A percentile compares a stretch with the other conserved stretches of the same genome.
These are phyloP conservation scores for Austroboletus eburneus DNA, from an alignment of 768 basidiomycete species.

Conservation along the genomic window DNA sequence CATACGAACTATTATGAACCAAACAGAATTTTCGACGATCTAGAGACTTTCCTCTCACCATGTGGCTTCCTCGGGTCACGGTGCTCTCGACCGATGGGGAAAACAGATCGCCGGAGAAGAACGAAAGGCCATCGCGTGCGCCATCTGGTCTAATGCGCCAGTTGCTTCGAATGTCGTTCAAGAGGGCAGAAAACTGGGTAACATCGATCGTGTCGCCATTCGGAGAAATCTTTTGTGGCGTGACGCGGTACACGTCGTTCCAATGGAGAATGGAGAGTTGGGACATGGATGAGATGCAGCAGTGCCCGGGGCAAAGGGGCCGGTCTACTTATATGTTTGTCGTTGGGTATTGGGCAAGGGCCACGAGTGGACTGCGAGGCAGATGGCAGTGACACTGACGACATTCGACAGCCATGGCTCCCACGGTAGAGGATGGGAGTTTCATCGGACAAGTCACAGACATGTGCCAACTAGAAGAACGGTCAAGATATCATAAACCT, in stretches of 20 bases:
- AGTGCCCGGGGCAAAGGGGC: background rate
- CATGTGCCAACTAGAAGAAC: too few relatives aligned
- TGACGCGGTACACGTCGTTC: slow-evolving; percentile 83
- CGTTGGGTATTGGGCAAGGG: background rate
- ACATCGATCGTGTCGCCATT: slow-evolving; percentile 73
- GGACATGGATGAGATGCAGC: slow-evolving; percentile 29
- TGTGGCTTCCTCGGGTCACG: slow-evolving; percentile 86
- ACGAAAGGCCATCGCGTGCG: slow-evolving; percentile 62
- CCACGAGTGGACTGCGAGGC: too few relatives aligned
- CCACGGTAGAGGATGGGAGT: too few relatives aligned
- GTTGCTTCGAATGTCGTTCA: slow-evolving; percentile 55
- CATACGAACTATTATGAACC: slow-evolving; percentile 1
- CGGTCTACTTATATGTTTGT: slow-evolving; percentile 1
- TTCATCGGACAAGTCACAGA: too few relatives aligned
- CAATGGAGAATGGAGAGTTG: slow-evolving; percentile 56
- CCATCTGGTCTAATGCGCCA: slow-evolving; percentile 52
- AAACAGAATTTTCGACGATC: background rate
- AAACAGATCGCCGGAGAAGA: slow-evolving; percentile 91
- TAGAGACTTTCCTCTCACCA: slow-evolving; percentile 48
- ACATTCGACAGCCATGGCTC: too few relatives aligned
- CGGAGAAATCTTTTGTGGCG: slow-evolving; percentile 60
- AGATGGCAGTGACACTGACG: too few relatives aligned
- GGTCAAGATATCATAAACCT: too few relatives aligned
- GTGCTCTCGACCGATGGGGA: slow-evolving; percentile 84
- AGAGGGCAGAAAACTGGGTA: slow-evolving; percentile 74